phyloP scores from a whole-genome alignment of 202 grass and related monocot genomes.

The Bolboschoenoplectus hybrid region DNA sequence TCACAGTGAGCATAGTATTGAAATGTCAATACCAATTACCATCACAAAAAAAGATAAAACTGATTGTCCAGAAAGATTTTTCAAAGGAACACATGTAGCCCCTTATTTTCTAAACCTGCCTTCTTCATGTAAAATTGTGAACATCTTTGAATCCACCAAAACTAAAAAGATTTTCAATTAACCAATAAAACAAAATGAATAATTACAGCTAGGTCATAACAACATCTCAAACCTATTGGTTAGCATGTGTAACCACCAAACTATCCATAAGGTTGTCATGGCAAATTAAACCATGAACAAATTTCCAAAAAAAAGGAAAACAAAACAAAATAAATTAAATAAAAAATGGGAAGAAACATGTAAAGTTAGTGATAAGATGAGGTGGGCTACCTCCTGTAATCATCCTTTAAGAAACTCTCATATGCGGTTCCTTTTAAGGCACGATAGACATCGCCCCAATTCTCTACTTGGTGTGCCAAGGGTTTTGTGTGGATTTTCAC shows the following conservation, averaged over 20 bases:
- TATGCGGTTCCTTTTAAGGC: slow-evolving; percentile 69
- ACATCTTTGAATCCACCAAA: slow-evolving; percentile 17
- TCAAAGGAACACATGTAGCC: background rate
- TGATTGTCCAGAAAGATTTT: background rate
- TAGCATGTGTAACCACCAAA: slow-evolving; percentile 34
- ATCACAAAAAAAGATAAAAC: background rate
- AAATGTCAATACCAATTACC: background rate
- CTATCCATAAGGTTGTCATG: slow-evolving; percentile 16
- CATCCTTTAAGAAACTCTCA: slow-evolving; percentile 62
- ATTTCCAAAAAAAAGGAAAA: slow-evolving; percentile 3
- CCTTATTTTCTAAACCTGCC: slow-evolving; percentile 1
- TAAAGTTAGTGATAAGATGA: slow-evolving; percentile 24
- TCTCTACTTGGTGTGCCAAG: slow-evolving; percentile 73
- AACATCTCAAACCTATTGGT: slow-evolving; percentile 22
- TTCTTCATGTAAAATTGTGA: slow-evolving; percentile 3
- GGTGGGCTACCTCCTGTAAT: slow-evolving; percentile 44
- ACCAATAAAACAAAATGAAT: slow-evolving; percentile 36
- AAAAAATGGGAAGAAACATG: background rate
- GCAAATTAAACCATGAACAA: slow-evolving; percentile 20
- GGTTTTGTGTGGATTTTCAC: slow-evolving; percentile 87
- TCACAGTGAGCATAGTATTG: background rate
- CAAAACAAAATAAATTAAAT: background rate
- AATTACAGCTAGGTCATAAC: slow-evolving; percentile 34
- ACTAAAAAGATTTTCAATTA: slow-evolving; percentile 2
- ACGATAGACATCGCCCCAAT: slow-evolving; percentile 71